phyloP scores from a whole-genome alignment of 2,329 filamentous ascomycete genomes.

The Cladophialophora bantiana region DNA sequence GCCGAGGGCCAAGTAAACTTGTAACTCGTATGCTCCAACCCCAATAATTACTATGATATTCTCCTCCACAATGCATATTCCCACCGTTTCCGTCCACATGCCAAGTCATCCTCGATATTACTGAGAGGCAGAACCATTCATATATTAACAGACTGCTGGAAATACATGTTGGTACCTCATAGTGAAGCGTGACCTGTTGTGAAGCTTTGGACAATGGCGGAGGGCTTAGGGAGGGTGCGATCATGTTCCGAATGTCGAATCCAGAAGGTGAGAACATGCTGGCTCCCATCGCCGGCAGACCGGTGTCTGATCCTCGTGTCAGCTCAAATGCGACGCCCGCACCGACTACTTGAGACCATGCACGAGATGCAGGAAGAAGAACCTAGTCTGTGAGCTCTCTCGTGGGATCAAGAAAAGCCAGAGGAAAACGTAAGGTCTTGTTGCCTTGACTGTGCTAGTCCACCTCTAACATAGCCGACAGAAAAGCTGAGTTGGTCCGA shows the following conservation, averaged over 20 bases:
- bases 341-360: slow-evolving; percentile 17
- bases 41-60: too few relatives aligned
- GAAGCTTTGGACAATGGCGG: slow-evolving; percentile 2
- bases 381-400: slow-evolving; percentile 22
- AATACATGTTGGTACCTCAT: too few relatives aligned
- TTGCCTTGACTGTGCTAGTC: slow-evolving; percentile 5
- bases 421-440: slow-evolving; percentile 21
- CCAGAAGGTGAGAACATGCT: slow-evolving; percentile 8
- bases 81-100: too few relatives aligned
- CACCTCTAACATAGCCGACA: slow-evolving; percentile 13
- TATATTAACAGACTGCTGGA: too few relatives aligned
- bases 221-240: slow-evolving; percentile 19
- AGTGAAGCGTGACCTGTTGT: neutral
- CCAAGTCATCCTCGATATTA: too few relatives aligned
- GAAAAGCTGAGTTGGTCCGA: slow-evolving; percentile 23
- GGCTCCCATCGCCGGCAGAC: neutral
- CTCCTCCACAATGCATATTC: too few relatives aligned
- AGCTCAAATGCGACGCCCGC: slow-evolving; percentile 23
- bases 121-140: too few relatives aligned
- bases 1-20: too few relatives aligned
- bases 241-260: slow-evolving; percentile 23
- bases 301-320: neutral
- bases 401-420: slow-evolving; percentile 17
- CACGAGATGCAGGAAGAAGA: slow-evolving; percentile 22
- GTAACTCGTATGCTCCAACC: too few relatives aligned